These are phyloP conservation scores for Cetraspora pellucida DNA, from an alignment of 192 early-diverging fungal genomes.

Conservation along the genomic window DNA sequence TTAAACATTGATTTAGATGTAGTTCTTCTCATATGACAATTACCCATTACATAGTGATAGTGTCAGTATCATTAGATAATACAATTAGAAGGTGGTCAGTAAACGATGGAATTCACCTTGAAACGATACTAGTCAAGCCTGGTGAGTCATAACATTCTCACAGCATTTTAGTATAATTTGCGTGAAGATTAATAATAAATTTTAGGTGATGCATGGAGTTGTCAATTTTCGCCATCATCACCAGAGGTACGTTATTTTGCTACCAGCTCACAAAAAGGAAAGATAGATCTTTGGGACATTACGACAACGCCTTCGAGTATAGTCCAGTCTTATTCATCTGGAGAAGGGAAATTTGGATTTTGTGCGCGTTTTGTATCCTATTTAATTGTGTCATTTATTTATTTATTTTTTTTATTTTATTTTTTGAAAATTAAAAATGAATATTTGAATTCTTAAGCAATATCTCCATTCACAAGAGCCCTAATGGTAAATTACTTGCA, in stretches of 20 bases:
- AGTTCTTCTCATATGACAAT: neutral
- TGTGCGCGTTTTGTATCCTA: constrained; percentile 66
- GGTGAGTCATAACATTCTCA: constrained; percentile 34
- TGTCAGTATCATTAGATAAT: constrained; percentile 70
- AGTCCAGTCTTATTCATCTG: neutral
- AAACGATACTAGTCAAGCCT: constrained; percentile 60
- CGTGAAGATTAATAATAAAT: neutral
- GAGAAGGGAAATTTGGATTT: constrained; percentile 58
- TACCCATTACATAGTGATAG: constrained; percentile 46
- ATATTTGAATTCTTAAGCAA: neutral
- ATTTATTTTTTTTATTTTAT: neutral
- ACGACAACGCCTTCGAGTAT: constrained; percentile 34
- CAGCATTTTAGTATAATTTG: neutral
- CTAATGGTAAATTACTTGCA: constrained; percentile 69
- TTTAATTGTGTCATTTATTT: neutral
- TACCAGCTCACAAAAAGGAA: constrained; percentile 68
- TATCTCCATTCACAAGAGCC: constrained; percentile 48
- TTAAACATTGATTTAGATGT: neutral
- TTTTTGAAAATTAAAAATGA: neutral
- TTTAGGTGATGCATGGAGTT: constrained; percentile 70
- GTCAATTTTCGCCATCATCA: constrained; percentile 53
- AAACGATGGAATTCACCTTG: constrained; percentile 40
- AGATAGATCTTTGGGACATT: constrained; percentile 69
- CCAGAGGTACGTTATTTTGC: constrained; percentile 64
- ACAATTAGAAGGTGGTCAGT: constrained; percentile 74